phyloP scores from a whole-genome alignment of 2,329 filamentous ascomycete species.

The Ophiostoma montium region DNA sequence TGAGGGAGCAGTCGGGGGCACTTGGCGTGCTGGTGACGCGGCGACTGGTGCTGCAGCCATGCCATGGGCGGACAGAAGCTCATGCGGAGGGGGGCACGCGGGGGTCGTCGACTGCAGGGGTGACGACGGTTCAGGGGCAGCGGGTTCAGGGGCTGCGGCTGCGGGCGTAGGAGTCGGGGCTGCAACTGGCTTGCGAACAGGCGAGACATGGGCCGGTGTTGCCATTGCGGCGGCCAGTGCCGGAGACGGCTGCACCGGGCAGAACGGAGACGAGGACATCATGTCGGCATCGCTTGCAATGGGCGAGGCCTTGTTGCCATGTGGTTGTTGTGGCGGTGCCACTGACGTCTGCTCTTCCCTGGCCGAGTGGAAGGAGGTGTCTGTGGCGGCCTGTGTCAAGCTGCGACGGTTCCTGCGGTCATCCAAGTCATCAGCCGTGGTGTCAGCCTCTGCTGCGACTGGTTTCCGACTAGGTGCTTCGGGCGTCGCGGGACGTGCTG shows the following conservation, averaged over 20 bases:
- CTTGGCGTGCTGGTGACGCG: background rate
- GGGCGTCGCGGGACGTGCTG: background rate
- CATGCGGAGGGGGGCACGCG: slow-evolving; percentile 10
- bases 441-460: background rate
- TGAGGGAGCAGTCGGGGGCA: slow-evolving; percentile 6
- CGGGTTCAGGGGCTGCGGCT: background rate
- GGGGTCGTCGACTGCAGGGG: slow-evolving; percentile 13
- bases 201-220: slow-evolving; percentile 2
- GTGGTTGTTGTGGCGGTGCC: slow-evolving; percentile 3
- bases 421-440: slow-evolving; percentile 4
- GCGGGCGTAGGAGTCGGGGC: background rate
- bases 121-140: background rate
- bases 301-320: background rate
- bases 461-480: background rate
- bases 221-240: slow-evolving; percentile 8
- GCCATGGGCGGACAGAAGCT: slow-evolving; percentile 9
- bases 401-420: slow-evolving; percentile 13
- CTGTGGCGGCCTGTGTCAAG: slow-evolving; percentile 20
- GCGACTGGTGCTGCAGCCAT: background rate
- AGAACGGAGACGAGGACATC: slow-evolving; percentile 10
- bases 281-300: slow-evolving; percentile 1
- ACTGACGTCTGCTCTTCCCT: slow-evolving; percentile 29
- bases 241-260: slow-evolving; percentile 11
- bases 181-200: slow-evolving; percentile 1
- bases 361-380: slow-evolving; percentile 28